Evolutionary conservation across 1,139 yeast genomes (phyloP).

Genomic region (Suhomyces bokatorum): DNA sequence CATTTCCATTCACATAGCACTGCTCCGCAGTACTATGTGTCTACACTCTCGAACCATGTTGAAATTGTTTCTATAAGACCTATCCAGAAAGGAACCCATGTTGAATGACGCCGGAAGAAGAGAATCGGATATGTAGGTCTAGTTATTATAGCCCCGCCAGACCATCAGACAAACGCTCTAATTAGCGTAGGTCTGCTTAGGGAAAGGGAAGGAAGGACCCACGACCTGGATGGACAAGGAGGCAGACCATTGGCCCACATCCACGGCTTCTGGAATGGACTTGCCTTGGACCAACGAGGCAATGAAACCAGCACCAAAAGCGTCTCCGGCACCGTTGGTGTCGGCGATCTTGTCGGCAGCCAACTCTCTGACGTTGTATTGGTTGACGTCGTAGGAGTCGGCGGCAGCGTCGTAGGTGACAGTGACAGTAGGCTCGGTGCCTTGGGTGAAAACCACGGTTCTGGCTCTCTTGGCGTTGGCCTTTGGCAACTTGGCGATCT

Average conservation of each 20-base stretch:
- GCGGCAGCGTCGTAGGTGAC: slow-evolving; percentile 55
- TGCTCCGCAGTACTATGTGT: too few species aligned
- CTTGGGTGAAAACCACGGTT: slow-evolving; percentile 90
- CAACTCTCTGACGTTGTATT: slow-evolving; percentile 71
- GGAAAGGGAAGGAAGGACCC: slow-evolving; percentile 93
- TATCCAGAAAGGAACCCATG: slow-evolving; percentile 14
- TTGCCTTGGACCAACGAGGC: slow-evolving; percentile 85
- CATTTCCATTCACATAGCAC: too few species aligned
- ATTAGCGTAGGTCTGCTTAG: slow-evolving; percentile 57
- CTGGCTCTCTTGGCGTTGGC: slow-evolving; percentile 69
- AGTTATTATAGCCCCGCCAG: not conserved
- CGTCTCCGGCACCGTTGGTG: slow-evolving; percentile 99
- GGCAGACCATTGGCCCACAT: slow-evolving; percentile 97
- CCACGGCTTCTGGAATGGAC: slow-evolving; percentile 60
- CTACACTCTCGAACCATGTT: slow-evolving; percentile 10
- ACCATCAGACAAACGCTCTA: not conserved
- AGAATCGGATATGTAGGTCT: not conserved
- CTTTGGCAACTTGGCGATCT: slow-evolving; percentile 78
- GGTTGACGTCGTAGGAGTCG: slow-evolving; percentile 48
- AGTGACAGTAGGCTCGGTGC: slow-evolving; percentile 82
- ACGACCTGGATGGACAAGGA: slow-evolving; percentile 85
- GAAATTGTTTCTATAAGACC: slow-evolving; percentile 12
- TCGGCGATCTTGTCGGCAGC: slow-evolving; percentile 70
- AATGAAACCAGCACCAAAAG: slow-evolving; percentile 96
- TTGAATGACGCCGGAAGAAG: slow-evolving; percentile 15